Percentiles rank a stretch among this genome's conserved stretches.
These are phyloP conservation scores for Wickerhamomyces canadensis DNA, from an alignment of 805 yeast genomes.

Conservation along the genomic window DNA sequence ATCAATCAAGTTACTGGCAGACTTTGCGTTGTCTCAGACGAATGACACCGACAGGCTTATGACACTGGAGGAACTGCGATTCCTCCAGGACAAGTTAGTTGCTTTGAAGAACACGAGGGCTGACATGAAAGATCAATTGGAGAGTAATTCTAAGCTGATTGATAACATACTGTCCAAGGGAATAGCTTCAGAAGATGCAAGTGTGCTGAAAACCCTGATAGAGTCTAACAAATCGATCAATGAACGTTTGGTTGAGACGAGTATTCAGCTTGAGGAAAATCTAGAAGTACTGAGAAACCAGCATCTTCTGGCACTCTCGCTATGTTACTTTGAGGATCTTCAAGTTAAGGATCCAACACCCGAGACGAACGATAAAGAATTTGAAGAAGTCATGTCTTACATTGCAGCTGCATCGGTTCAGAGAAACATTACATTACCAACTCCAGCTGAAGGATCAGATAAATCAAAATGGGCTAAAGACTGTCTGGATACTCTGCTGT, in stretches of 20 bases:
- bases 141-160: slow-evolving; percentile 8
- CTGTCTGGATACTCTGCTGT: slow-evolving; percentile 17
- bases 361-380: slow-evolving; percentile 7
- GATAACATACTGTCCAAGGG: slow-evolving; percentile 3
- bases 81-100: slow-evolving; percentile 5
- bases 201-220: slow-evolving; percentile 6
- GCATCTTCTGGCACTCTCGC: slow-evolving; percentile 13
- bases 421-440: slow-evolving; percentile 17
- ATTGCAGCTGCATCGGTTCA: slow-evolving; percentile 24
- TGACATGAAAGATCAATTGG: slow-evolving; percentile 15
- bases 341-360: slow-evolving; percentile 1
- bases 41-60: slow-evolving; percentile 8
- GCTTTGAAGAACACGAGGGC: slow-evolving; percentile 7
- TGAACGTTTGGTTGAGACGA: slow-evolving; percentile 6
- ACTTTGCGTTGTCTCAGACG: slow-evolving; percentile 15
- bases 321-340: slow-evolving; percentile 19
- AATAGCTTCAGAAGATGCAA: slow-evolving; percentile 1
- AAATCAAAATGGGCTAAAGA: slow-evolving; percentile 21
- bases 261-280: slow-evolving; percentile 7
- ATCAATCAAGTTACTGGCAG: slow-evolving; percentile 17
- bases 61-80: slow-evolving; percentile 10
- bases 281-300: slow-evolving; percentile 11
- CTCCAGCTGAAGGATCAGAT: slow-evolving; percentile 13
- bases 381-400: slow-evolving; percentile 21
- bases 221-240: slow-evolving; percentile 11